These are phyloP conservation scores for Xanthoconium stramineum DNA, from an alignment of 768 basidiomycete genomes.

Conservation along the genomic window DNA sequence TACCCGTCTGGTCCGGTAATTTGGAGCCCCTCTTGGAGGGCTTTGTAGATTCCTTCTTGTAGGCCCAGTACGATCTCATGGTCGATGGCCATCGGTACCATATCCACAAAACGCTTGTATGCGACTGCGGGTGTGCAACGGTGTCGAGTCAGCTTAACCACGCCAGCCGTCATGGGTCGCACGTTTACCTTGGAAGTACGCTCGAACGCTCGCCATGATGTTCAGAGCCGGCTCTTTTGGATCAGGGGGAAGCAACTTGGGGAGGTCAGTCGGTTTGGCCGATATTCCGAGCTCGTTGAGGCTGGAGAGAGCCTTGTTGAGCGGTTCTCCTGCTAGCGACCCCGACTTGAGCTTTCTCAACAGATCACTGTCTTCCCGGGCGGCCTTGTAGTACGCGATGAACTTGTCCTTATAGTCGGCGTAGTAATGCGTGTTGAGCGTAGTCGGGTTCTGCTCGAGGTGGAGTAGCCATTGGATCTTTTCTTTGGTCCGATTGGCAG, in stretches of 20 bases:
- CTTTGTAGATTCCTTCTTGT: conserved; percentile 42
- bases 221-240: conserved; percentile 51
- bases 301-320: conserved; percentile 29
- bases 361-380: conserved; percentile 9
- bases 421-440: conserved; percentile 52
- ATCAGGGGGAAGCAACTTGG: conserved; percentile 50
- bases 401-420: conserved; percentile 50
- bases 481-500: conserved; percentile 36
- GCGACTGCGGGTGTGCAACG: conserved; percentile 35
- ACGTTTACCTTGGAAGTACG: conserved; percentile 66
- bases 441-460: conserved; percentile 49
- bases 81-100: conserved; percentile 43
- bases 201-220: conserved; percentile 71
- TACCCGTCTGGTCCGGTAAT: conserved; percentile 47
- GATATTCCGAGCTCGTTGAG: conserved; percentile 26
- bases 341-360: conserved; percentile 1
- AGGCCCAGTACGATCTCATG: conserved; percentile 43
- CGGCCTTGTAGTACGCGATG: conserved; percentile 44
- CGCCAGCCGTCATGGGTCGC: neutral
- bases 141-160: neutral
- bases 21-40: conserved; percentile 47
- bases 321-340: neutral
- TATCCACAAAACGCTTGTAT: conserved; percentile 45
- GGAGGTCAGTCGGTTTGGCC: conserved; percentile 40
- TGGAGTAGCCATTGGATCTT: conserved; percentile 48